Base-by-base conservation (phyloP, 495 filamentous ascomycete species). In the Aspergillus hancockii region DNA sequence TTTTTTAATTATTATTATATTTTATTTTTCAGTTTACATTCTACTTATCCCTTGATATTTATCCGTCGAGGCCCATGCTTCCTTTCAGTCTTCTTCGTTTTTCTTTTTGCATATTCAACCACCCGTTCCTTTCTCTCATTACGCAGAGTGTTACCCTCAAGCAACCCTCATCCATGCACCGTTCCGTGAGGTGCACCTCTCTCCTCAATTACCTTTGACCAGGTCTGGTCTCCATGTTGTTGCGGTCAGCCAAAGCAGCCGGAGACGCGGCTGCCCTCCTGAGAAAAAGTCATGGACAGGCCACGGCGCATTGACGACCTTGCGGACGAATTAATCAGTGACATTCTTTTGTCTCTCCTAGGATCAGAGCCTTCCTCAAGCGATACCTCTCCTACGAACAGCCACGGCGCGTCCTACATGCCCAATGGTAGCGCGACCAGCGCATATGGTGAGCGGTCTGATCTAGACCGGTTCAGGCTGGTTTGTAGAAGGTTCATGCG, bases 401-500 rank as follows among this genome's bases (percentile, higher is more conserved):
- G 19, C 45, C 54, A 52, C 18, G 57, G 31, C 18, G 47, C 23
- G 16, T 43, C 52, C 32, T 28, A 22, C 49, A 40, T 36, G 22
- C 47, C 62, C 32, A 60, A 61, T 55, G 58, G 43, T 14, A 46
- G 32, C 25, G 51, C 58, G 7, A 19, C 45, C n/a, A 57, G 57
- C 55, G 49, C 51, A 21, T 61, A 64, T 47, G 74, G 71, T 21
- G 77, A 79, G 57, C 54, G 54, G 28, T 69, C 68, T 2, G 76
- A 79, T 46, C 63, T 81, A 25, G 73, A 75, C 60, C 69, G 71
- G 52, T 85, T 88, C 66, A 71, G 88, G 62, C 78, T 85, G 14
- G 78, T 85, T 10, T 89, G 86, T 71, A 79, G 70, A 56, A 72
- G 83, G 30, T 90, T 90, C 72, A 79, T 81, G 57, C 81, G 82